A percentile compares a stretch with the other conserved stretches of the same genome.
phyloP scores from a whole-genome alignment of 2,329 filamentous ascomycete genomes.

The Dactylellina cionopaga region DNA sequence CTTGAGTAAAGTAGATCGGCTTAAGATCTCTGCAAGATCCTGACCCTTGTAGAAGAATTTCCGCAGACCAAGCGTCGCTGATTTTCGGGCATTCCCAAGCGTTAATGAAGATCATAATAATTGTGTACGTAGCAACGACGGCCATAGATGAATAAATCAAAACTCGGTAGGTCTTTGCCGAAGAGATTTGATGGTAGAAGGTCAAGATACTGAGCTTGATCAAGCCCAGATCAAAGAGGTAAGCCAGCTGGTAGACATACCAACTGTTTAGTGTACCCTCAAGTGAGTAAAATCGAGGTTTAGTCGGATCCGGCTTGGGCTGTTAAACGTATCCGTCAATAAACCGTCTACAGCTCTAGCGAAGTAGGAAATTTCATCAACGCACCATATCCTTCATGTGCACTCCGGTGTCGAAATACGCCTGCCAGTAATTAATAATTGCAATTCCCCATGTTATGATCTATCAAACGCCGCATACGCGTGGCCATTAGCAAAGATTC shows the following conservation, averaged over 20 bases:
- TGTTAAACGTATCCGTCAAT: background rate
- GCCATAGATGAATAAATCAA: slow-evolving; percentile 59
- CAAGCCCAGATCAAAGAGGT: slow-evolving; percentile 59
- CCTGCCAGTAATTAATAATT: slow-evolving; percentile 55
- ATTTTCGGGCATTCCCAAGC: slow-evolving; percentile 57
- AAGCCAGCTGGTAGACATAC: slow-evolving; percentile 61
- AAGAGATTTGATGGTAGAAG: slow-evolving; percentile 63
- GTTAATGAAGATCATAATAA: slow-evolving; percentile 59
- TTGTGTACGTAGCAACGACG: slow-evolving; percentile 58
- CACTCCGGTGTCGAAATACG: slow-evolving; percentile 49
- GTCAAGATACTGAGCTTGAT: slow-evolving; percentile 62
- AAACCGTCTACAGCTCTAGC: too few species aligned
- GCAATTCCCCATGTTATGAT: slow-evolving; percentile 55
- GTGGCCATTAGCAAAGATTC: slow-evolving; percentile 15
- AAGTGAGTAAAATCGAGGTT: slow-evolving; percentile 38
- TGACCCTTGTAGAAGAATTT: slow-evolving; percentile 54
- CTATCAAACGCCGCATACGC: slow-evolving; percentile 41
- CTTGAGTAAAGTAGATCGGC: slow-evolving; percentile 61
- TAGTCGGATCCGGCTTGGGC: slow-evolving; percentile 44
- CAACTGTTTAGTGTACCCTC: slow-evolving; percentile 59
- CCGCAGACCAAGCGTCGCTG: slow-evolving; percentile 56
- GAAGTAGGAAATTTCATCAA: background rate
- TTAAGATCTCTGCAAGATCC: slow-evolving; percentile 60
- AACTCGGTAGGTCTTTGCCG: slow-evolving; percentile 55
- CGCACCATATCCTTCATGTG: slow-evolving; percentile 55